A percentile compares a stretch with the other conserved stretches of the same genome.
phyloP scores from a whole-genome alignment of 2,329 filamentous ascomycete genomes.

The Hypoxylon sp. region DNA sequence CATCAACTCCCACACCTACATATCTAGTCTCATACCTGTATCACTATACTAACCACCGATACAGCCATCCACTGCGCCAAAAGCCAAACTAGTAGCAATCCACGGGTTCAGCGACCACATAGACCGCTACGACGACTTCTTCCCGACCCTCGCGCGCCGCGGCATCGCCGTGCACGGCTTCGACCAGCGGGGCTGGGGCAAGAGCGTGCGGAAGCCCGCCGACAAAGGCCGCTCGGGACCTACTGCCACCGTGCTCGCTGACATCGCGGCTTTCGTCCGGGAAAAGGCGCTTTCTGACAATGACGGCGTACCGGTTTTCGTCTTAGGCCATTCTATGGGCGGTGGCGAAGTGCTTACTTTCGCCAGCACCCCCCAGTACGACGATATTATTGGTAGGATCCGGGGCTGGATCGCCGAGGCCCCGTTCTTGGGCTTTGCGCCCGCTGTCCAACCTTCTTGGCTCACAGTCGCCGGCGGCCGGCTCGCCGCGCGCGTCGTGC shows the following conservation, averaged over 20 bases:
- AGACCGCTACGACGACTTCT: conserved; percentile 81
- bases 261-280: conserved; percentile 82
- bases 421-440: conserved; percentile 83
- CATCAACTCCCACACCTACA: conserved; percentile 29
- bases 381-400: conserved; percentile 70
- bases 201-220: conserved; percentile 70
- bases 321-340: conserved; percentile 94
- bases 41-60: conserved; percentile 8
- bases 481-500: conserved; percentile 76
- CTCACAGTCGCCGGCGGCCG: conserved; percentile 76
- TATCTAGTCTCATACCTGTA: background rate
- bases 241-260: conserved; percentile 78
- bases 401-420: conserved; percentile 81
- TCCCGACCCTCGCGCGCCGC: conserved; percentile 74
- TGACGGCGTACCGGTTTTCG: conserved; percentile 73
- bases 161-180: conserved; percentile 83
- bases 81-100: conserved; percentile 83
- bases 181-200: conserved; percentile 93
- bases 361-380: conserved; percentile 63
- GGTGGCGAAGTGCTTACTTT: conserved; percentile 80
- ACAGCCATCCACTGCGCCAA: conserved; percentile 68
- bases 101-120: conserved; percentile 93
- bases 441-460: conserved; percentile 71
- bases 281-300: conserved; percentile 61
- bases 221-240: conserved; percentile 81